Percentiles rank a stretch among this genome's conserved stretches.
Conservation (phyloP, 192 early-diverging fungal genomes). For the Spinellus fusiger region DNA sequence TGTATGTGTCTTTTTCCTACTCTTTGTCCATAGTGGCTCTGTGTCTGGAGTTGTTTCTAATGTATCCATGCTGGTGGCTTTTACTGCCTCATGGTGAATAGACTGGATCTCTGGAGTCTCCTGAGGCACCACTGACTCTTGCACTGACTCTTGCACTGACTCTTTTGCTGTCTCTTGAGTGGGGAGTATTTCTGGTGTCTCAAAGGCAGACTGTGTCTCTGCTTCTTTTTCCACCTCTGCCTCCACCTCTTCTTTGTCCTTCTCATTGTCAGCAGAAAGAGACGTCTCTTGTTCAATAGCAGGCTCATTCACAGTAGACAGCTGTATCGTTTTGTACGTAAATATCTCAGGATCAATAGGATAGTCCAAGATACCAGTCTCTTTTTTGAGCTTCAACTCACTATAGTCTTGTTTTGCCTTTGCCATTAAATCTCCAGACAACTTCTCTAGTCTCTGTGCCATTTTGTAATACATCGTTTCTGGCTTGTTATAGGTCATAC, state of each 20-base stretch:
- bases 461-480: conserved; percentile 67
- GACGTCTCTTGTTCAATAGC: conserved; percentile 1
- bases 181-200: too few relatives aligned
- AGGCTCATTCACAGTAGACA: background rate
- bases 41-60: too few relatives aligned
- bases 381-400: conserved; percentile 10
- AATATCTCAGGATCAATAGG: conserved; percentile 48
- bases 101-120: background rate
- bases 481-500: conserved; percentile 66
- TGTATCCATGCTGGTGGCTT: too few relatives aligned
- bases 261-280: background rate
- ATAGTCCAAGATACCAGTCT: conserved; percentile 21
- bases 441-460: conserved; percentile 50
- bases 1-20: too few relatives aligned
- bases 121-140: background rate
- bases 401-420: conserved; percentile 39
- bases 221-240: background rate
- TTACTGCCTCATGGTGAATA: too few relatives aligned
- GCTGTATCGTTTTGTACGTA: conserved; percentile 21
- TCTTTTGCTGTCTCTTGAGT: background rate
- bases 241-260: background rate
- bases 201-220: too few relatives aligned
- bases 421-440: conserved; percentile 28
- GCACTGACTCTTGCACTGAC: background rate
- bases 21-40: too few relatives aligned